Base-by-base conservation (phyloP, 2,329 filamentous ascomycete genomes). In the Epichloe amarillans region DNA sequence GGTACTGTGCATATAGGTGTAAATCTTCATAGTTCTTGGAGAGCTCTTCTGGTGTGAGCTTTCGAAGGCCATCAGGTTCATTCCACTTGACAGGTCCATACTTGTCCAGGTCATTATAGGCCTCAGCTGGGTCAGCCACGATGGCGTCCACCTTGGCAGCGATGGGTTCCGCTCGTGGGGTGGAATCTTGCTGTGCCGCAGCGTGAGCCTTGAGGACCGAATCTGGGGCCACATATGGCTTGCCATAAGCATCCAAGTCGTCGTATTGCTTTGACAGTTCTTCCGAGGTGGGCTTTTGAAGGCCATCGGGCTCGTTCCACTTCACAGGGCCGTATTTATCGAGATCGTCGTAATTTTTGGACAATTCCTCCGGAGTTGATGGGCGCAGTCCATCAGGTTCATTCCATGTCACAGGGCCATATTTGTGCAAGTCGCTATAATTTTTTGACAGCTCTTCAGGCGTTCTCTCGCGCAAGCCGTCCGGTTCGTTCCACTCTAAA, bases 281-380 rank as follows among this genome's bases (percentile, higher is more conserved):
- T 46, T 66, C 64, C 1, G 62, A 52, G 3, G 60, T 62, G 17
- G 54, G 33, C 15, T 57, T 51, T 14, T 50, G 56, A 12, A 59
- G 49, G 4, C 62, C 63, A 41, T 60, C 53, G 7, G 63, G 63
- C 37, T 65, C 64, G 19, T 63, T 64, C 56, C 57, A 64, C 4
- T 50, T 49, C 5, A 61, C 56, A 10, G 64, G 56, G 26, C 61
- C 62, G 47, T 70, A 69, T 14, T 61, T 52, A 26, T 58, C 58
- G 44, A 69, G 61, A 30, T 72, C 65, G 3, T 62, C 54, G 54
- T 72, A 72, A 14, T 62, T 55, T 52, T 68, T 66, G n/a, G 71
- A 72, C 19, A 60, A 53, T 46, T 72, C 69, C 23, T 71, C 67
- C 1, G 57, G 52, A 1, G 62, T 64, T 17, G 57, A 51, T 4